These are phyloP conservation scores for Podila epigama DNA, from an alignment of 192 early-diverging fungal genomes.

Conservation along the genomic window DNA sequence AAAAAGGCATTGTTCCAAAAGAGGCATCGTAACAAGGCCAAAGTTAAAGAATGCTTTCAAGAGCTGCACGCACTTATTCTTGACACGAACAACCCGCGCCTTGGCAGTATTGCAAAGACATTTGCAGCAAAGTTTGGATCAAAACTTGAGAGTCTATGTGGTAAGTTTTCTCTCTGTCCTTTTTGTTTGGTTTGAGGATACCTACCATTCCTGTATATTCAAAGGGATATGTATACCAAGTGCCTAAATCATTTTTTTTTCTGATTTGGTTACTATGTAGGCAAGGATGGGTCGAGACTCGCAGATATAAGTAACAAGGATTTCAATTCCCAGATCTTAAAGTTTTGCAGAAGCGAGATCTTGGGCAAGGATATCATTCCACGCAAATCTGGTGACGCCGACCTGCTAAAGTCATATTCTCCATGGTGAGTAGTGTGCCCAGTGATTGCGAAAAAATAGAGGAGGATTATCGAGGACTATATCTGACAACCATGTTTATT, in stretches of 20 bases:
- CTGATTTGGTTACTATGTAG: no score
- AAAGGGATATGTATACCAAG: no score
- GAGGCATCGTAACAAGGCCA: slow-evolving; percentile 28
- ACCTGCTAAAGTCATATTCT: slow-evolving; percentile 68
- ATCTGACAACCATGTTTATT: no score
- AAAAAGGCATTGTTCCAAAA: slow-evolving; percentile 19
- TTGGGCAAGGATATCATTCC: slow-evolving; percentile 32
- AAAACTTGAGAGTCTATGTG: slow-evolving; percentile 51
- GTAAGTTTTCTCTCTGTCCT: slow-evolving; percentile 3
- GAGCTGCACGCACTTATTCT: slow-evolving; percentile 63
- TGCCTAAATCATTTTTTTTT: no score
- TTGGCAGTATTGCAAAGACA: slow-evolving; percentile 44
- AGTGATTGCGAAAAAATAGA: slow-evolving; percentile 29
- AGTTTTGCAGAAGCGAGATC: slow-evolving; percentile 56
- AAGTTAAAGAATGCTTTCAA: slow-evolving; percentile 55
- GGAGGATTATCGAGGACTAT: neutral
- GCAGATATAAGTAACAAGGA: slow-evolving; percentile 50
- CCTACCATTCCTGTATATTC: no score
- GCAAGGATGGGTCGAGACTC: slow-evolving; percentile 61
- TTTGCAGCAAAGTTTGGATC: slow-evolving; percentile 46
- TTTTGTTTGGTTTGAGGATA: neutral
- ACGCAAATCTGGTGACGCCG: slow-evolving; percentile 42
- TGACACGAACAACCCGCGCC: slow-evolving; percentile 33
- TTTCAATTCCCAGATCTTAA: slow-evolving; percentile 49
- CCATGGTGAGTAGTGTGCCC: slow-evolving; percentile 66